Percentiles rank a stretch among this genome's conserved stretches.
These are phyloP conservation scores for Mycena rebaudengoi DNA, from an alignment of 768 basidiomycete genomes.

Conservation along the genomic window DNA sequence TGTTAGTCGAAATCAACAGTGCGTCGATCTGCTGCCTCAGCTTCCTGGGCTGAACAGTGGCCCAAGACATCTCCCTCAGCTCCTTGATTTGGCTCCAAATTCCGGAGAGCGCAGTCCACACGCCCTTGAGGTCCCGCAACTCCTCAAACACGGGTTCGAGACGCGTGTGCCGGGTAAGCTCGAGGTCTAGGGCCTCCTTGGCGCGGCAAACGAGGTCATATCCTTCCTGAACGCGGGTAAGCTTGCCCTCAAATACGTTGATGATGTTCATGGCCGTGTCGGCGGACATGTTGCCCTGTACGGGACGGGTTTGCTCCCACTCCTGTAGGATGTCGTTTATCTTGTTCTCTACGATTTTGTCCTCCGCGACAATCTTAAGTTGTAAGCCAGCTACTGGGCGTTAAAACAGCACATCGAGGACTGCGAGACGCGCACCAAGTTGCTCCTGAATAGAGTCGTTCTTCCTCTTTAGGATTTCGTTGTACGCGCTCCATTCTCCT, in stretches of 20 bases:
- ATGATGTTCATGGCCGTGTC: constrained; percentile 97
- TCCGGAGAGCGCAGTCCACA: constrained; percentile 98
- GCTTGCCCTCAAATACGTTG: constrained; percentile 92
- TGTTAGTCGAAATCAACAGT: constrained; percentile 92
- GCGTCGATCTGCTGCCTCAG: constrained; percentile 92
- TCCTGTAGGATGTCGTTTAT: constrained; percentile 90
- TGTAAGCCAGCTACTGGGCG: constrained; percentile 84
- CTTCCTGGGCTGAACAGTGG: constrained; percentile 93
- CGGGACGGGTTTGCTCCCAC: constrained; percentile 96
- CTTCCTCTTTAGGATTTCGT: constrained; percentile 97
- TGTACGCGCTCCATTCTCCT: constrained; percentile 98
- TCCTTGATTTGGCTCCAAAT: constrained; percentile 95
- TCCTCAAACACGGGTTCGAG: constrained; percentile 96
- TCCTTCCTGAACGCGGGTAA: constrained; percentile 90
- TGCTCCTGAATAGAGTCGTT: constrained; percentile 99
- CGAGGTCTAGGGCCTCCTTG: constrained; percentile 96
- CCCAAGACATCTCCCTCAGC: constrained; percentile 88
- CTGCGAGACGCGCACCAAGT: constrained; percentile 69
- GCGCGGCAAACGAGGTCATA: constrained; percentile 95
- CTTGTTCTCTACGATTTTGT: constrained; percentile 97
- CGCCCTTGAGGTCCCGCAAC: constrained; percentile 93
- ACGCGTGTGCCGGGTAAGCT: constrained; percentile 87
- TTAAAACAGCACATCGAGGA: background rate
- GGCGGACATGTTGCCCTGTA: constrained; percentile 95
- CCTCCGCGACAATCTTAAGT: constrained; percentile 98